A percentile compares a stretch with the other conserved stretches of the same genome.
These are phyloP conservation scores for Leishmania braziliensis DNA, from an alignment of 208 protist genomes.

Conservation along the genomic window DNA sequence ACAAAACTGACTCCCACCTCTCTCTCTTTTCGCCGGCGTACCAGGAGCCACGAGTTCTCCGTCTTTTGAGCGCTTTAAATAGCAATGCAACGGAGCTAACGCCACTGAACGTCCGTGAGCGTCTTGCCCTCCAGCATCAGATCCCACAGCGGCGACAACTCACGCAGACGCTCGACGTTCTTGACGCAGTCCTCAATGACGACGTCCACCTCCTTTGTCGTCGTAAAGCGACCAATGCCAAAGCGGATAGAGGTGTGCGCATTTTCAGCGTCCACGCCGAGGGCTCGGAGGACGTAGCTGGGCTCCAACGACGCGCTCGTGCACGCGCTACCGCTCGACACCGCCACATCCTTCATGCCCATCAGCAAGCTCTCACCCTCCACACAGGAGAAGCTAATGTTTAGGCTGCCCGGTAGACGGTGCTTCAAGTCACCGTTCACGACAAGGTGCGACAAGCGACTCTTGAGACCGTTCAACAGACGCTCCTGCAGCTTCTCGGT, in stretches of 20 bases:
- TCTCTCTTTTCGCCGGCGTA: not conserved
- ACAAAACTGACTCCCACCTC: not conserved
- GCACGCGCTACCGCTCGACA: conserved; percentile 98
- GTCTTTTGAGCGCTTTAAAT: not conserved
- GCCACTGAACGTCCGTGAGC: conserved; percentile 83
- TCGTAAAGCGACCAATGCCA: conserved; percentile 98
- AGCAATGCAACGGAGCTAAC: conserved; percentile 28
- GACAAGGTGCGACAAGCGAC: conserved; percentile 83
- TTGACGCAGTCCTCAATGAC: conserved; percentile 88
- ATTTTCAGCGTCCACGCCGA: conserved; percentile 98
- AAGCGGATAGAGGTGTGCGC: conserved; percentile 99
- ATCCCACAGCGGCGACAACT: conserved; percentile 99
- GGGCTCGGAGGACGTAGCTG: conserved; percentile 98
- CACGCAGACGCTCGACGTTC: conserved; percentile 95
- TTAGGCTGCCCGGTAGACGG: conserved; percentile 96
- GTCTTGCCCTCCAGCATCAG: conserved; percentile 98
- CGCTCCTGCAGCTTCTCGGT: conserved; percentile 80
- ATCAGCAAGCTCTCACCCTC: conserved; percentile 99
- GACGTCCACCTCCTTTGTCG: conserved; percentile 94
- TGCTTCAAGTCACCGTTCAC: conserved; percentile 94
- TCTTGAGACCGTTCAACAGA: conserved; percentile 86
- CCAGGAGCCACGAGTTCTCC: not conserved
- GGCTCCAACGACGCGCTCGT: conserved; percentile 99
- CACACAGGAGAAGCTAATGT: conserved; percentile 99
- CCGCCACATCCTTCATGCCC: conserved; percentile 97